phyloP scores from a whole-genome alignment of 176 grass and related monocot species.

The Luzula sylvatica region DNA sequence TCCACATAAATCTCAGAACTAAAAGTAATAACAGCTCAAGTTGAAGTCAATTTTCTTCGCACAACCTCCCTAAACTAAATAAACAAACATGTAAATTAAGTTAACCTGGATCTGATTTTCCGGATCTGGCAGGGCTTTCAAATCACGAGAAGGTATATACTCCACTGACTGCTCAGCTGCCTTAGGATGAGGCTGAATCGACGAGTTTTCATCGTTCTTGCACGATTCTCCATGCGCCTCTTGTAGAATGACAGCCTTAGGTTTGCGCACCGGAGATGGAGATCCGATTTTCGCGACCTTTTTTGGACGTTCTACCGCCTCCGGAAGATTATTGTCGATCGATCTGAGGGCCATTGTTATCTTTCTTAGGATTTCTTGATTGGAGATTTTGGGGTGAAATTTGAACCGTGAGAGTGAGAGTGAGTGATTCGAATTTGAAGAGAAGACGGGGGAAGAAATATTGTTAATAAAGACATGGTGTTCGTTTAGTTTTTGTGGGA shows the following conservation, averaged over 20 bases:
- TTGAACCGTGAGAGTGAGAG: too few relatives aligned
- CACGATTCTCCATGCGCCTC: conserved; percentile 3
- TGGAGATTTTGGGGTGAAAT: too few relatives aligned
- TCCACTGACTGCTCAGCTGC: conserved; percentile 48
- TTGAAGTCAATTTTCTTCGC: not conserved
- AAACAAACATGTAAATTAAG: not conserved
- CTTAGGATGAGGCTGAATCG: not conserved
- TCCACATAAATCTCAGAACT: not conserved
- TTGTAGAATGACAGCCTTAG: not conserved
- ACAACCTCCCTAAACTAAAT: too few relatives aligned
- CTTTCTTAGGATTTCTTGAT: too few relatives aligned
- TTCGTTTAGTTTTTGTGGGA: too few relatives aligned
- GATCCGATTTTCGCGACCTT: conserved; percentile 55
- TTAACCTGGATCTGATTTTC: conserved; percentile 35
- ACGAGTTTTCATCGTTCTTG: conserved; percentile 50
- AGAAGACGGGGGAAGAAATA: too few relatives aligned
- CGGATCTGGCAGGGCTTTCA: conserved; percentile 35
- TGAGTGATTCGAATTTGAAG: too few relatives aligned
- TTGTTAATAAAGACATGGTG: too few relatives aligned
- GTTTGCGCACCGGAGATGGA: not conserved
- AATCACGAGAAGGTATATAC: conserved; percentile 57
- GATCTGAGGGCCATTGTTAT: conserved; percentile 67
- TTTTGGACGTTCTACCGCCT: conserved; percentile 46
- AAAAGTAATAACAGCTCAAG: not conserved
- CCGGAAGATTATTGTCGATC: conserved; percentile 69